These are phyloP conservation scores for Hypoxylon intermedium DNA, from an alignment of 495 filamentous ascomycete genomes.

Conservation along the genomic window DNA sequence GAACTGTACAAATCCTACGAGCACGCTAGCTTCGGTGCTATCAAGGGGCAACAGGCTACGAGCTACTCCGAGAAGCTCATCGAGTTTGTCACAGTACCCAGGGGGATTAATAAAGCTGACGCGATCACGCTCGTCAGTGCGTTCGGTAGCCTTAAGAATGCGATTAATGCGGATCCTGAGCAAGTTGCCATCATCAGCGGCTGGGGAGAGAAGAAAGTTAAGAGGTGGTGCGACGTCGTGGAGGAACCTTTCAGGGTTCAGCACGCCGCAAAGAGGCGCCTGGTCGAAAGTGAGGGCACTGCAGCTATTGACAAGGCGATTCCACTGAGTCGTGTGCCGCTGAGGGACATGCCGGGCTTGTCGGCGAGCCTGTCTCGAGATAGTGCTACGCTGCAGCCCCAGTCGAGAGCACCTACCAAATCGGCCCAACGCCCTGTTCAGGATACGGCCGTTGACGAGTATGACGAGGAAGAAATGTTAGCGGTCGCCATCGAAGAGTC, in stretches of 20 bases:
- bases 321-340: slow-evolving; percentile 47
- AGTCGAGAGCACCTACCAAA: slow-evolving; percentile 4
- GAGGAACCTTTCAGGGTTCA: slow-evolving; percentile 82
- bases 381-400: slow-evolving; percentile 32
- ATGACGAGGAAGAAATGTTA: slow-evolving; percentile 59
- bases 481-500: slow-evolving; percentile 55
- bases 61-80: slow-evolving; percentile 85
- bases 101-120: slow-evolving; percentile 93
- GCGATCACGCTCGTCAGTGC: slow-evolving; percentile 83
- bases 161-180: slow-evolving; percentile 86
- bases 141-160: slow-evolving; percentile 85
- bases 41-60: slow-evolving; percentile 80
- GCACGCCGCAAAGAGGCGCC: slow-evolving; percentile 65
- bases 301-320: slow-evolving; percentile 44
- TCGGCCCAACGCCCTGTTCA: slow-evolving; percentile 2
- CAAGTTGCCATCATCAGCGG: slow-evolving; percentile 81
- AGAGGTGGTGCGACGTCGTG: slow-evolving; percentile 79
- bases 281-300: slow-evolving; percentile 31
- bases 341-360: slow-evolving; percentile 44
- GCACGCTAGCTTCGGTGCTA: slow-evolving; percentile 78
- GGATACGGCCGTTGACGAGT: slow-evolving; percentile 36
- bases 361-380: slow-evolving; percentile 35
- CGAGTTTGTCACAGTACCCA: slow-evolving; percentile 91
- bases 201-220: slow-evolving; percentile 95
- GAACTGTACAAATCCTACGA: slow-evolving; percentile 94